Base-by-base conservation (phyloP, 2,329 filamentous ascomycete genomes). In the Nothopassalora personata region DNA sequence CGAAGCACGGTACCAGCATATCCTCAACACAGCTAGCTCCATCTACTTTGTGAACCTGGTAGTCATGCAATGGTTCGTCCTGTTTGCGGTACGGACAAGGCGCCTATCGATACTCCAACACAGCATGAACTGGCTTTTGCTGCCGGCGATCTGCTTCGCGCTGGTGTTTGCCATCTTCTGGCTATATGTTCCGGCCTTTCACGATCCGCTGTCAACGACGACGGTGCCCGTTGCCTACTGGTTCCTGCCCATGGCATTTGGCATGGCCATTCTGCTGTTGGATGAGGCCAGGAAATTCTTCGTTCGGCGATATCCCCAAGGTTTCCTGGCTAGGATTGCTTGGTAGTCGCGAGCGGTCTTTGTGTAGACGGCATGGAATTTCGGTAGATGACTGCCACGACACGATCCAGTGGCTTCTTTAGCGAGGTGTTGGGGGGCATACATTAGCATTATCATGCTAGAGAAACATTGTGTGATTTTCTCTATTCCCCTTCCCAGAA, bases 1-100 rank as follows among this genome's bases (percentile, higher is more conserved):
- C 5, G 77, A 57, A 13, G 82, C 83, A 49, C 81, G 80, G 57
- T 83, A 86, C 67, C 75, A 74, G 0, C 72, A 76, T 30, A 79
- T 83, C 62, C 75, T 88, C 27, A 87, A 86, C 62, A 79, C 82
- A 60, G 87, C 87, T 0, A 87, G 83, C 39, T 88, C 85, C 15
- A 86, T 93, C 60, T 92, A 92, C 73, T 92, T 92, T 67, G 83
- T 91, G 65, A 92, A 86, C 60, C 76, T 93, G 23, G 89, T 93
- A 1, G 85, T 92, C 52, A 90, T 92, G 87, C 87, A 90, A 79
- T 86, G 86, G 79, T 91, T 91, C 78, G 90, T 88, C 69, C 77
- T 91, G 4, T 81, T 91, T 68, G 84, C 85, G 1, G 80, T 89
- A 5, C 80, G 88, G 15, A 92, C 79, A 64, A 65, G 77, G 69